These are phyloP conservation scores for Zasmidium angulare DNA, from an alignment of 2,329 filamentous ascomycete genomes.

Conservation along the genomic window DNA sequence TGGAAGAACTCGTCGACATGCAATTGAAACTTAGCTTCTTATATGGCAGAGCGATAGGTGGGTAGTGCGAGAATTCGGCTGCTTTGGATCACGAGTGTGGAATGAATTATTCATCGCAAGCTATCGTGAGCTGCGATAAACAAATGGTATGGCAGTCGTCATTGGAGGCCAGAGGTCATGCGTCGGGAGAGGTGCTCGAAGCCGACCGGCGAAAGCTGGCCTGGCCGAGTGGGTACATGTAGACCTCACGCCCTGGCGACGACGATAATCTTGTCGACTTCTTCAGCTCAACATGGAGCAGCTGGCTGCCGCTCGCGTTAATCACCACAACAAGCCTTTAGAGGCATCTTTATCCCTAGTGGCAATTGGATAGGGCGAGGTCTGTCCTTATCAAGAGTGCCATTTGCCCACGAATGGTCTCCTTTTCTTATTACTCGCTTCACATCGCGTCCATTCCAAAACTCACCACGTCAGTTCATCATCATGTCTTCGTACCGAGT, in stretches of 20 bases:
- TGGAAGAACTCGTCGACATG: not conserved
- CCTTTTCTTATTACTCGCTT: not conserved
- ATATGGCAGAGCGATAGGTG: not conserved
- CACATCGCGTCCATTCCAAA: not conserved
- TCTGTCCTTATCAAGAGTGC: not conserved
- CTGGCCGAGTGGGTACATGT: constrained; percentile 2
- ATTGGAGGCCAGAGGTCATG: not conserved
- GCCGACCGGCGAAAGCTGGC: not conserved
- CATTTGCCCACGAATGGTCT: not conserved
- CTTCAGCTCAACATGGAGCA: too few species aligned
- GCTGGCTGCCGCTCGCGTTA: too few species aligned
- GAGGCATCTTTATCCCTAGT: constrained; percentile 6
- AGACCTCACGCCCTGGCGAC: not conserved
- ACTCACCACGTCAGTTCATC: not conserved
- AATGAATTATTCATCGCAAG: constrained; percentile 1
- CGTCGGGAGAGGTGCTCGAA: not conserved
- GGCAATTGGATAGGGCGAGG: not conserved
- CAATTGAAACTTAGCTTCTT: not conserved
- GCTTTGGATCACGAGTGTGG: not conserved
- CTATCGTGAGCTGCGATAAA: not conserved
- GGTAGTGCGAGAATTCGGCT: not conserved
- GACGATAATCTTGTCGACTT: too few species aligned
- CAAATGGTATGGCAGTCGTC: not conserved
- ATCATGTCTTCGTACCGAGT: constrained; percentile 24
- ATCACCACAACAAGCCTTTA: too few species aligned